Conservation (phyloP, 2,329 filamentous ascomycete species). For the Pyricularia sp. region DNA sequence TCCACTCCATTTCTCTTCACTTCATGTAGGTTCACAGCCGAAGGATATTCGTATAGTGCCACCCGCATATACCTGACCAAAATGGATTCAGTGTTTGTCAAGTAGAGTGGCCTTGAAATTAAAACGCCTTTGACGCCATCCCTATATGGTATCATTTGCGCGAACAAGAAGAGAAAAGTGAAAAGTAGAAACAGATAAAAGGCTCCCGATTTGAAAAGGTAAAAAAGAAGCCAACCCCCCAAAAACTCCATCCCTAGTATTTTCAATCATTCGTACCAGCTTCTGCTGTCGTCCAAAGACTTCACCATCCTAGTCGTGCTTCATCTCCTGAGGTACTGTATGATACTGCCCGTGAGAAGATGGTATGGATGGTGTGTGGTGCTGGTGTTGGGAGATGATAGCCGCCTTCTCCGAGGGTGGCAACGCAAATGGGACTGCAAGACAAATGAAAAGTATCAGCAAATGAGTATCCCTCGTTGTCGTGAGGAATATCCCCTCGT, state of each 20-base stretch:
- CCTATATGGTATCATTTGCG: not conserved
- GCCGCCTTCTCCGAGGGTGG: slow-evolving; percentile 1
- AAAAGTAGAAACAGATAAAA: not conserved
- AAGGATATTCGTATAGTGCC: not conserved
- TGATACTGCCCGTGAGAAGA: slow-evolving; percentile 2
- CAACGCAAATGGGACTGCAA: not conserved
- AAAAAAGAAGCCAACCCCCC: not conserved
- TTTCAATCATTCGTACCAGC: not conserved
- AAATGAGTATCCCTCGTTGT: slow-evolving; percentile 1
- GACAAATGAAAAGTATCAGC: slow-evolving; percentile 3
- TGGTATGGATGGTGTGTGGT: not conserved
- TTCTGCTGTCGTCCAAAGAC: not conserved
- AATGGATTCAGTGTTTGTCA: not conserved
- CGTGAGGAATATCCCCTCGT: not conserved
- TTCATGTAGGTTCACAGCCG: not conserved
- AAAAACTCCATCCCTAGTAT: not conserved
- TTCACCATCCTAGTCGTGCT: slow-evolving; percentile 10
- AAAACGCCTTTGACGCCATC: not conserved
- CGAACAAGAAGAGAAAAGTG: not conserved
- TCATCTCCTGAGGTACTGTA: slow-evolving; percentile 8
- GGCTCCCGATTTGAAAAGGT: not conserved
- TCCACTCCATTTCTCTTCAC: no score
- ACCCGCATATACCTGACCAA: not conserved
- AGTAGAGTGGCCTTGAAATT: not conserved
- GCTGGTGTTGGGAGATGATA: not conserved